Evolutionary conservation across 371 early-diverging fungal genomes (phyloP), one percentile per base, ranked within the genome.

Genomic region (Actinomucor elegans): DNA sequence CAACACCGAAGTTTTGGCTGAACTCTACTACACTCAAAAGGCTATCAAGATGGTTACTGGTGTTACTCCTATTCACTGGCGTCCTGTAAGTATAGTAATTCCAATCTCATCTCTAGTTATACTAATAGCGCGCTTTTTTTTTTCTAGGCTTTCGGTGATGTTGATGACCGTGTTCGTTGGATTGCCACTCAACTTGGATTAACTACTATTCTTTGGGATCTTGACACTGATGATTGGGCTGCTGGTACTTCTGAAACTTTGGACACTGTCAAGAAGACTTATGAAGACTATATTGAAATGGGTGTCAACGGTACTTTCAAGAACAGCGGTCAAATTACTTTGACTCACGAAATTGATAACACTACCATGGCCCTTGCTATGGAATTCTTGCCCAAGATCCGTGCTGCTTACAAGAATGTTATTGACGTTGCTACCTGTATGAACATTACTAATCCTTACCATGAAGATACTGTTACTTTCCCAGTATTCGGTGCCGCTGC

Each of bases 1-100:
- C 29, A 87, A 87, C 57, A 75, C 80, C 28, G 80, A 87, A 59
- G 79, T 89, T 41, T 73, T 91, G 41, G 84, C 87, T 48, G 91
- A 91, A 59, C 60, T 88, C 49, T 77, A 82, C 61, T 89, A 83
- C 60, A 89, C 89, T 45, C 83, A 71, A 59, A 69, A 81, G 68
- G 79, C 81, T 18, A 81, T 85, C 72, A 81, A 85, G 61, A 41
- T 69, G 52, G 67, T 67, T 27, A 69, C 77, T 36, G 85, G 75
- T 48, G 67, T 78, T 27, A 78, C 79, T 38, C 79, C 79, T 36
- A 56, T 47, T 9, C 55, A 71, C 58, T 74, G 73, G 75, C 77
- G 74, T 66, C 74, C 75, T 64, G 70, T 72, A 66, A 61, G 71
- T 66, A 33, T 27, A 46, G 11, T 34, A 10, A 11, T 33, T 18